Evolutionary conservation across 1,284 basidiomycete genomes (phyloP).

Genomic region (Ganoderma resinaceum): DNA sequence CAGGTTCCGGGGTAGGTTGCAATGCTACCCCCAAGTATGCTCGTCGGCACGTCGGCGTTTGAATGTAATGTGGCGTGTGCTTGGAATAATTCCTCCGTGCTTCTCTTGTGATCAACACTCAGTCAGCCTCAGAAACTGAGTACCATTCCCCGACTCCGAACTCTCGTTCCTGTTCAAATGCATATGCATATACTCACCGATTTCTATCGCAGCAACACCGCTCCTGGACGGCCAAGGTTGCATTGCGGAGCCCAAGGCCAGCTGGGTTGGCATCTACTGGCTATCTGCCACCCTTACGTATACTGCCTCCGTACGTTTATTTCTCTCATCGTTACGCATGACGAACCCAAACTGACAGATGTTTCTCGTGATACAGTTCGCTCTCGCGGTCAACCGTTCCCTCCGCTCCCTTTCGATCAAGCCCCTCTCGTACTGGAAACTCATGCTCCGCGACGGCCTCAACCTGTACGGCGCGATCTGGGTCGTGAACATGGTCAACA

Average conservation of each 20-base stretch:
- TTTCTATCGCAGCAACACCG: conserved; percentile 60
- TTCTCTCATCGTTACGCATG: background rate
- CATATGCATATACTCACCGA: background rate
- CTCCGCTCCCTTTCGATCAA: conserved; percentile 65
- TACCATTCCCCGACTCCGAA: background rate
- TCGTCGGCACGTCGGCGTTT: background rate
- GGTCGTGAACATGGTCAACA: conserved; percentile 79
- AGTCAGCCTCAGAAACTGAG: background rate
- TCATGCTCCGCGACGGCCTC: conserved; percentile 86
- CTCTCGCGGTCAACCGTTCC: conserved; percentile 69
- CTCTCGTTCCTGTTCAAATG: background rate
- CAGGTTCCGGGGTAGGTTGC: background rate
- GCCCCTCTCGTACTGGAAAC: conserved; percentile 72
- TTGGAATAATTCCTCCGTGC: background rate
- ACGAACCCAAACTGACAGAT: conserved; percentile 12
- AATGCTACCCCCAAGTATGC: background rate
- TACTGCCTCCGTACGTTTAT: conserved; percentile 59
- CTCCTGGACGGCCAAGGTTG: conserved; percentile 77
- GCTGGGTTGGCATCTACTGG: conserved; percentile 88
- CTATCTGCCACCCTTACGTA: conserved; percentile 75
- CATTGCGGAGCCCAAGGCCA: conserved; percentile 78
- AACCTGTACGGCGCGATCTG: conserved; percentile 81
- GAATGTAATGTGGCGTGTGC: background rate
- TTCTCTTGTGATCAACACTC: conserved; percentile 3
- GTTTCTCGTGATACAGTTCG: conserved; percentile 50